Base-by-base conservation (phyloP, 2,329 filamentous ascomycete species). In the Didymella keratinophila region DNA sequence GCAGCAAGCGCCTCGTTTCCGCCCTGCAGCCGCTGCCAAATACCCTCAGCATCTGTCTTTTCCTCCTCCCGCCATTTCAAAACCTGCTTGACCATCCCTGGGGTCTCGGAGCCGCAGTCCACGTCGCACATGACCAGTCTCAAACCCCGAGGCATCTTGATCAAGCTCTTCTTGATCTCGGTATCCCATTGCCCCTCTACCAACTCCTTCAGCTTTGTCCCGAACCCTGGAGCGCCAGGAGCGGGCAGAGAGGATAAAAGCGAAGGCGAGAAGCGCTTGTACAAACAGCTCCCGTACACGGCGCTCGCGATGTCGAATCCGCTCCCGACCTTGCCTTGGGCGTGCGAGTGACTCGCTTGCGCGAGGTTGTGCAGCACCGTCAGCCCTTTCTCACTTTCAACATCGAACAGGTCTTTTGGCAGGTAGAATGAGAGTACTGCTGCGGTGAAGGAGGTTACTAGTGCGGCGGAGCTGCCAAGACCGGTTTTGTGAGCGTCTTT, bases 231-330 rank as follows among this genome's bases (percentile, higher is more conserved):
- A 0, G 83, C 78, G 1, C 88, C 89, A 0, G 88, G 83, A 60
- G 91, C 87, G 0, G 89, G 89, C 4, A 96, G 77, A 1, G 76
- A 78, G 51, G 84, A 81, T 1, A 99, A 83, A 12, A 97, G 82
- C 0, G 83, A 80, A 0, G 95, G 93, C 0, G 91, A 94, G 80
- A 99, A 99, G n/a, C 95, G 89, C 20, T 90, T 86, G 82, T 99
- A 99, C 11, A 90, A 82, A 75, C 92, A 97, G 16, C 91, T 93
- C 16, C 95, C 95, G 76, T 92, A 97, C 16, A 97, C 92, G 18
- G 95, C 95, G 25, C 91, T 89, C 0, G 94, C 95, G 51, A 99
- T 90, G 74, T 99, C 95, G 75, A 99, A 99, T 20, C 95, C 95
- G 0, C 91, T 95, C 48, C 95, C 95, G 18, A 99, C 89, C 78